phyloP scores from a whole-genome alignment of 2,329 filamentous ascomycete species.

The Hypoxylon sp. region DNA sequence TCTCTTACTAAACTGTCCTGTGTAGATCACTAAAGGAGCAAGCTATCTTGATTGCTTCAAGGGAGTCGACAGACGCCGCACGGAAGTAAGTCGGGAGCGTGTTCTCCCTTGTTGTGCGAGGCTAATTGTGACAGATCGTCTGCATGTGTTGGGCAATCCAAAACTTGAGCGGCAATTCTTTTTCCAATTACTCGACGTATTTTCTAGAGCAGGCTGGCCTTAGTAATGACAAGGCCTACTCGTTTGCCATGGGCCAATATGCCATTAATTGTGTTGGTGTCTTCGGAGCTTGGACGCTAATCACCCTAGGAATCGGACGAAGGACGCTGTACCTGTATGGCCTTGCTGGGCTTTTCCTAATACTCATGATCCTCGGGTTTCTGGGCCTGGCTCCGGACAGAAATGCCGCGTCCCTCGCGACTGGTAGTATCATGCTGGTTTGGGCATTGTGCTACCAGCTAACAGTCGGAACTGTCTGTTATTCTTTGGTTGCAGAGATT shows the following conservation, averaged over 20 bases:
- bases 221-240: conserved; percentile 63
- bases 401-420: conserved; percentile 75
- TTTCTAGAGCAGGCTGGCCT: conserved; percentile 72
- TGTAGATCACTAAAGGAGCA: conserved; percentile 75
- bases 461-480: conserved; percentile 89
- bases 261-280: conserved; percentile 83
- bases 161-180: conserved; percentile 72
- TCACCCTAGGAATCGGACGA: conserved; percentile 79
- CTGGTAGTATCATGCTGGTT: conserved; percentile 84
- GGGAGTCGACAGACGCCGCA: conserved; percentile 80
- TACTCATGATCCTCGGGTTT: conserved; percentile 88
- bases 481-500: conserved; percentile 87
- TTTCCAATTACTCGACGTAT: conserved; percentile 73
- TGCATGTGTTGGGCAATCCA: conserved; percentile 74
- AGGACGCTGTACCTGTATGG: conserved; percentile 79
- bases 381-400: conserved; percentile 78
- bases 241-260: conserved; percentile 73
- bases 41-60: conserved; percentile 87
- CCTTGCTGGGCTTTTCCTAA: conserved; percentile 75
- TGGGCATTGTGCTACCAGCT: conserved; percentile 89
- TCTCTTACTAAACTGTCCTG: conserved; percentile 15
- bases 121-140: conserved; percentile 59
- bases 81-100: conserved; percentile 66
- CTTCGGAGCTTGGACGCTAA: conserved; percentile 83
- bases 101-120: conserved; percentile 4